These are phyloP conservation scores for Emericellopsis terricola DNA, from an alignment of 495 filamentous ascomycete species.

Conservation along the genomic window DNA sequence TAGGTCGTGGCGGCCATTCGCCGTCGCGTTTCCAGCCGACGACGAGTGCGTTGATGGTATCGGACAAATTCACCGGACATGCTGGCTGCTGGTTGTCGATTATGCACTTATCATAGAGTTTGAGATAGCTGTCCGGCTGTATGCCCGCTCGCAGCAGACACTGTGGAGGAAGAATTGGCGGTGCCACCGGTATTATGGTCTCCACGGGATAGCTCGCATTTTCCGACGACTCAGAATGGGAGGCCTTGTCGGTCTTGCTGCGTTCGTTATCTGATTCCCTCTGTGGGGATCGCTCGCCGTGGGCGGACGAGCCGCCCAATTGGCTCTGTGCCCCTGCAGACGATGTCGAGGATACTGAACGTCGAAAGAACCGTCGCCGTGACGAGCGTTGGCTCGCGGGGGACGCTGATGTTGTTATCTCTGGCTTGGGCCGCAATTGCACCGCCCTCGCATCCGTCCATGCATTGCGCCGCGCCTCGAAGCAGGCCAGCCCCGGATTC, in stretches of 20 bases:
- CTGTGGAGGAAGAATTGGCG: slow-evolving; percentile 45
- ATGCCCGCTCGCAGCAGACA: slow-evolving; percentile 62
- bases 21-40: slow-evolving; percentile 87
- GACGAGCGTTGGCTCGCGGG: slow-evolving; percentile 15
- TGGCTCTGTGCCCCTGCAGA: background rate
- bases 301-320: background rate
- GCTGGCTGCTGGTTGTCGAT: slow-evolving; percentile 57
- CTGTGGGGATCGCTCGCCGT: background rate
- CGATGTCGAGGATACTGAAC: slow-evolving; percentile 7
- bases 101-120: slow-evolving; percentile 79
- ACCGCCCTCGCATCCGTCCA: slow-evolving; percentile 64
- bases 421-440: slow-evolving; percentile 19
- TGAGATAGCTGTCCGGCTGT: slow-evolving; percentile 48
- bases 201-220: slow-evolving; percentile 16
- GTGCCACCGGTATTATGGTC: slow-evolving; percentile 39
- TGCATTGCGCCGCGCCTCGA: slow-evolving; percentile 53
- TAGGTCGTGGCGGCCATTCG: slow-evolving; percentile 63
- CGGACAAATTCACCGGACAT: slow-evolving; percentile 70
- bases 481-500: slow-evolving; percentile 69
- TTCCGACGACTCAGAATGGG: slow-evolving; percentile 4
- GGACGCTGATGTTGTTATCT: slow-evolving; percentile 10
- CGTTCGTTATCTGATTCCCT: background rate
- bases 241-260: slow-evolving; percentile 3
- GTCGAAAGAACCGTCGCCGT: slow-evolving; percentile 14
- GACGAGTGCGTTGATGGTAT: slow-evolving; percentile 67